A percentile compares a stretch with the other conserved stretches of the same genome.
Evolutionary conservation across 805 yeast species (phyloP).

Genomic region (Starmerella stigmatis): DNA sequence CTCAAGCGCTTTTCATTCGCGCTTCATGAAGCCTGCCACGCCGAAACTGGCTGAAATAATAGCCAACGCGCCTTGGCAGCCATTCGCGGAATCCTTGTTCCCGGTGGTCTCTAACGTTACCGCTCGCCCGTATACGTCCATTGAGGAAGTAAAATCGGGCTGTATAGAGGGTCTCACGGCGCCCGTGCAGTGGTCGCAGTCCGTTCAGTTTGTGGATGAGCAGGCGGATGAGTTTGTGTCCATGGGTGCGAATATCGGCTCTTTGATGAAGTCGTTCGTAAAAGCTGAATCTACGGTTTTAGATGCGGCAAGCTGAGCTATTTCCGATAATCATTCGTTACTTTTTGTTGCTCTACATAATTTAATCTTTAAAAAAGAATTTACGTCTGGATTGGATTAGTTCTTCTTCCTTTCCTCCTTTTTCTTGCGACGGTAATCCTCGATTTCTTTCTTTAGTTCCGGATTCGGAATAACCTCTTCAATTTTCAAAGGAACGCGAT

Average conservation of each 20-base stretch:
- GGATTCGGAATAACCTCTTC: slow-evolving; percentile 79
- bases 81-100: slow-evolving; percentile 13
- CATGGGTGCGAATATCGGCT: slow-evolving; percentile 28
- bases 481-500: slow-evolving; percentile 76
- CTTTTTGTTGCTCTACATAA: too few species aligned
- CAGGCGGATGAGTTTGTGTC: slow-evolving; percentile 21
- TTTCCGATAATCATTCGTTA: too few species aligned
- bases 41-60: slow-evolving; percentile 28
- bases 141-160: slow-evolving; percentile 25
- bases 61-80: slow-evolving; percentile 11
- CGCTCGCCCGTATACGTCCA: slow-evolving; percentile 27
- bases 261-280: slow-evolving; percentile 16
- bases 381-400: too few species aligned
- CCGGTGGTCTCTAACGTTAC: slow-evolving; percentile 30
- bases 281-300: neutral
- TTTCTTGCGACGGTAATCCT: slow-evolving; percentile 44
- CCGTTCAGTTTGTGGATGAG: slow-evolving; percentile 20
- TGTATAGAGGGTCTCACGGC: slow-evolving; percentile 25
- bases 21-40: slow-evolving; percentile 34
- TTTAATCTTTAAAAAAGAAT: neutral
- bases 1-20: slow-evolving; percentile 43
- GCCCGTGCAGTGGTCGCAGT: slow-evolving; percentile 30
- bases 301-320: neutral
- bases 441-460: slow-evolving; percentile 54
- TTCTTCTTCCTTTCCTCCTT: slow-evolving; percentile 22